Evolutionary conservation across 1,284 basidiomycete genomes (phyloP).

Genomic region (Fomitopsis pinicola): DNA sequence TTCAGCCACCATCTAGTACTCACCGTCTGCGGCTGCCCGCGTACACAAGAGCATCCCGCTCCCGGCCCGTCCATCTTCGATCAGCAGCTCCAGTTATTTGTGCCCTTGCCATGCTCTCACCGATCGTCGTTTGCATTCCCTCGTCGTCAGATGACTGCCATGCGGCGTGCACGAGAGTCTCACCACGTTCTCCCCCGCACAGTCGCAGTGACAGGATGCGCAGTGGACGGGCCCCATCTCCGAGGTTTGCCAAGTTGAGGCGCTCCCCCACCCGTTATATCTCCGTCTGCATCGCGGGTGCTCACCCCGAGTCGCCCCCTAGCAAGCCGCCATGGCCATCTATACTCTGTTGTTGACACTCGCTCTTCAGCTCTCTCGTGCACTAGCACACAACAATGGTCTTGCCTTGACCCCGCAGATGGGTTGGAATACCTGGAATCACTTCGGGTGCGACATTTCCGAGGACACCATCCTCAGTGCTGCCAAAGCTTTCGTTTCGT

Average conservation of each 20-base stretch:
- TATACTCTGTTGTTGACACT: constrained; percentile 8
- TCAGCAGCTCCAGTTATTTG: constrained; percentile 4
- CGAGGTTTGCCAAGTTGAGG: not conserved
- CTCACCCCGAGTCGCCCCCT: not conserved
- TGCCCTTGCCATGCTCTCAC: not conserved
- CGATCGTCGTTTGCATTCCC: not conserved
- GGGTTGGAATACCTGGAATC: constrained; percentile 38
- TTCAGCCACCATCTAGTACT: too few species aligned
- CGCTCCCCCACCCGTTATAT: not conserved
- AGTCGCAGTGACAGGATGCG: too few species aligned
- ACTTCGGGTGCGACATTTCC: constrained; percentile 31
- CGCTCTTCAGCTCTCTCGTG: constrained; percentile 10
- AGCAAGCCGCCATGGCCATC: not conserved
- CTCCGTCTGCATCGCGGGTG: not conserved
- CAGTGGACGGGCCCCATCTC: too few species aligned
- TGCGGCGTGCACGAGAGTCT: not conserved
- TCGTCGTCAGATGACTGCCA: not conserved
- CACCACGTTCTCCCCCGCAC: too few species aligned
- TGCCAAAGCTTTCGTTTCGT: constrained; percentile 26
- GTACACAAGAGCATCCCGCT: too few species aligned
- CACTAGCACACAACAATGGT: constrained; percentile 28
- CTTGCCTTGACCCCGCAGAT: constrained; percentile 35
- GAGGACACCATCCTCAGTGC: constrained; percentile 30
- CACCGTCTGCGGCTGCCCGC: too few species aligned
- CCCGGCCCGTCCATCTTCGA: not conserved